Base-by-base conservation (phyloP, 139 green algal species). In the Closterium sp. region DNA sequence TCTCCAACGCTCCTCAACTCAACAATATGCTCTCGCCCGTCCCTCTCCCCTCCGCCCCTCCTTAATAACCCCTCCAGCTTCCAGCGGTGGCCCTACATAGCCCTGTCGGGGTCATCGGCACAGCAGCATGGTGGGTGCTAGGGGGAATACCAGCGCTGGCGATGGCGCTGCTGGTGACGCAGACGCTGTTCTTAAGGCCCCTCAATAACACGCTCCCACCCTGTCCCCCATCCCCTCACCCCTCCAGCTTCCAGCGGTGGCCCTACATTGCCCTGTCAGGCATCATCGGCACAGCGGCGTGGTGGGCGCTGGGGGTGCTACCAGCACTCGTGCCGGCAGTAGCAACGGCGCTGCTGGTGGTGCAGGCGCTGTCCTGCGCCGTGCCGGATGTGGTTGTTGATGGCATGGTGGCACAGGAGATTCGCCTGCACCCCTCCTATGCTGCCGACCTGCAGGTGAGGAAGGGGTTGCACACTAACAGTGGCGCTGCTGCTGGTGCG, bases 301-400 rank as follows among this genome's bases (percentile, higher is more conserved):
- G 86, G 38, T 93, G 91, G 91, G 85, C 85, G 50, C 45, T 91
- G 85, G 24, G 27, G 11, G 85, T n/a, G 85, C 7, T 29, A n/a
- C 31, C n/a, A 9, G 45, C 87, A 13, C 31, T 38, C 24, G 89
- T 93, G 91, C 88, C 91, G 19, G 31, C 91, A 30, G 13, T 89
- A 62, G 89, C 92, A 9, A 32, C 85, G 31, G 21, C 22, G 13
- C 19, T 94, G 30, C 73, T 94, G 42, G 31, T 38, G n/a, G 70
- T 22, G 5, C 22, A 91, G 85, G 34, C 27, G 29, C 31, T 94
- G 4, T 73, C 42, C 13, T 94, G 27, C 5, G 92, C 92, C 27
- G 89, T 94, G 34, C 92, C 92, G 3, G 92, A 94, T 86, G 92
- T 94, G 27, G 92, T 94, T 13, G 38, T 92, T 9, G 92, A 94